Percentiles rank a stretch among this genome's conserved stretches.
Conservation (phyloP, 176 grass and related monocot species). For the Elaeis guineensis region DNA sequence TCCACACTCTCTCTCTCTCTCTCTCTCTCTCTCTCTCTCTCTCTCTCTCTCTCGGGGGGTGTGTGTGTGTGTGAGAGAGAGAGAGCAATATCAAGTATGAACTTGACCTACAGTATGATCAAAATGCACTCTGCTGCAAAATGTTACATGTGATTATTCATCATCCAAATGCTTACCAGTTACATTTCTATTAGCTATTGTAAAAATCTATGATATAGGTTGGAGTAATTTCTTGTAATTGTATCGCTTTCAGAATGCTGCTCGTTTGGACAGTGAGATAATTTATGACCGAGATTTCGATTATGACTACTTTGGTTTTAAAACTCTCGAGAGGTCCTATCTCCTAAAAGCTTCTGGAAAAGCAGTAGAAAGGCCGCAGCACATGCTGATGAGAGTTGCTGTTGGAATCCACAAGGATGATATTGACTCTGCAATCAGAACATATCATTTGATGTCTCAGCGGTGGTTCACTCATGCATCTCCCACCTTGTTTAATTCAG, state of each 20-base stretch:
- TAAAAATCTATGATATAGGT: neutral
- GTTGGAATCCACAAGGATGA: slow-evolving; percentile 96
- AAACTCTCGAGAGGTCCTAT: slow-evolving; percentile 92
- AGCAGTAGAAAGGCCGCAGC: slow-evolving; percentile 71
- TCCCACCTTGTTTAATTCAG: slow-evolving; percentile 82
- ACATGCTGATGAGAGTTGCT: slow-evolving; percentile 97
- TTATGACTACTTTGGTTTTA: slow-evolving; percentile 98
- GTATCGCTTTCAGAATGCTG: slow-evolving; percentile 57
- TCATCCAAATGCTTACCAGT: too few relatives aligned
- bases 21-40: too few relatives aligned
- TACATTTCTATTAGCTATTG: too few relatives aligned
- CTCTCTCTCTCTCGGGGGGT: too few relatives aligned
- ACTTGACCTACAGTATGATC: too few relatives aligned
- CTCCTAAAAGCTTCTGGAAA: slow-evolving; percentile 61
- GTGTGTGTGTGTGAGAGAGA: too few relatives aligned
- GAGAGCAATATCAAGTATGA: too few relatives aligned
- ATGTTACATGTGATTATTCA: too few relatives aligned
- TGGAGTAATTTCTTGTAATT: neutral
- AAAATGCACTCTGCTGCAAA: too few relatives aligned
- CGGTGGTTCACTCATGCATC: slow-evolving; percentile 98
- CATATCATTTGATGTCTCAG: slow-evolving; percentile 91
- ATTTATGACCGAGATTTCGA: slow-evolving; percentile 97
- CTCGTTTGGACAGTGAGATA: slow-evolving; percentile 83
- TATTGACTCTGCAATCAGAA: slow-evolving; percentile 65
- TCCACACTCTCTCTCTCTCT: too few relatives aligned